Evolutionary conservation across 352 stramenopile genomes (phyloP).

Genomic region (Phytophthora rubi): DNA sequence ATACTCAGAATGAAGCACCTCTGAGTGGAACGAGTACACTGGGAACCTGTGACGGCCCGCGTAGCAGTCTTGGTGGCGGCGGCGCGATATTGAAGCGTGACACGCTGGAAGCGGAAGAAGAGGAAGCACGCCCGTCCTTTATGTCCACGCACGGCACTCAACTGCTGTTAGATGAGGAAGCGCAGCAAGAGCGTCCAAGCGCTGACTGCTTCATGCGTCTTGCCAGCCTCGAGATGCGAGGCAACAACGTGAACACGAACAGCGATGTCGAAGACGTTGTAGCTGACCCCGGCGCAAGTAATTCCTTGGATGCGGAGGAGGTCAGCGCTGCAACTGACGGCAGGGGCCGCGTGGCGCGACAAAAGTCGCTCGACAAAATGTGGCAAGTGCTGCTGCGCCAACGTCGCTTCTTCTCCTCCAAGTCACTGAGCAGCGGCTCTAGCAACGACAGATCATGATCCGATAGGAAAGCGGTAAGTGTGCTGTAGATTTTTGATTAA

Average conservation of each 20-base stretch:
- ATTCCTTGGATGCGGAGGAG: neutral
- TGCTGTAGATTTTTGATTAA: neutral
- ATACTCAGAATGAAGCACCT: conserved; percentile 15
- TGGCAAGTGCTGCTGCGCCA: conserved; percentile 63
- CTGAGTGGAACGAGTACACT: conserved; percentile 11
- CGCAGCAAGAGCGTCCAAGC: conserved; percentile 50
- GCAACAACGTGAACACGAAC: conserved; percentile 25
- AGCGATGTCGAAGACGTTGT: conserved; percentile 32
- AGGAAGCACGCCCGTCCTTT: conserved; percentile 67
- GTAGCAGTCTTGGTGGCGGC: conserved; percentile 15
- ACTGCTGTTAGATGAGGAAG: conserved; percentile 41
- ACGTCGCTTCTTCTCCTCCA: conserved; percentile 69
- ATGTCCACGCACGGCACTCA: conserved; percentile 74
- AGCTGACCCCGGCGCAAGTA: conserved; percentile 16
- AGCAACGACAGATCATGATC: conserved; percentile 42
- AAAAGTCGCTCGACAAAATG: conserved; percentile 52
- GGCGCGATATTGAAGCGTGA: conserved; percentile 20
- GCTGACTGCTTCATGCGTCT: conserved; percentile 83
- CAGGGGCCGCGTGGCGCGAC: conserved; percentile 12
- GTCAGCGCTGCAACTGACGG: neutral
- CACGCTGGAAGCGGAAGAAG: conserved; percentile 34
- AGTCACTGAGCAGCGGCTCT: conserved; percentile 49
- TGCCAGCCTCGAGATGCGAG: conserved; percentile 64
- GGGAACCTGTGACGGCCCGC: conserved; percentile 8
- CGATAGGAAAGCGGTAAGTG: neutral